phyloP scores from a whole-genome alignment of 768 basidiomycete genomes.

The Panellus pusillus region DNA sequence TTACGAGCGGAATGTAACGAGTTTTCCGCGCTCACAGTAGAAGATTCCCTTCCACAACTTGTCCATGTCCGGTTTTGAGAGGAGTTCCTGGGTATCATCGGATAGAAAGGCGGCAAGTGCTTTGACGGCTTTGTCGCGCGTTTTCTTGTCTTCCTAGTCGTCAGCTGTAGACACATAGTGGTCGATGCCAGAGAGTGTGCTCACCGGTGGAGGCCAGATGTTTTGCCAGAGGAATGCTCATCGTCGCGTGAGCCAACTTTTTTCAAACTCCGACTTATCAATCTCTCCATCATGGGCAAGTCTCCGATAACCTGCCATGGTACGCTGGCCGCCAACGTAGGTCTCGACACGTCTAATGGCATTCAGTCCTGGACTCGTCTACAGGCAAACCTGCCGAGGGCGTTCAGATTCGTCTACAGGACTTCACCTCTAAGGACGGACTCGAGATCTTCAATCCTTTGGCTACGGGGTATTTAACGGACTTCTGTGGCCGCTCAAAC shows the following conservation, averaged over 20 bases:
- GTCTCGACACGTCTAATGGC: background rate
- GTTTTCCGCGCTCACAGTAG: constrained; percentile 64
- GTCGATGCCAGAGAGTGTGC: constrained; percentile 20
- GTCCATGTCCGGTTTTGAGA: constrained; percentile 77
- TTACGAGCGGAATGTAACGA: background rate
- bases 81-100: constrained; percentile 52
- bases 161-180: constrained; percentile 22
- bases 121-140: constrained; percentile 88
- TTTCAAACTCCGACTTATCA: constrained; percentile 28
- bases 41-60: constrained; percentile 98
- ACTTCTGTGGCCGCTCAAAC: constrained; percentile 9
- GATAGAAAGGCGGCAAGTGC: constrained; percentile 80
- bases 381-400: constrained; percentile 78
- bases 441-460: constrained; percentile 51
- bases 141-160: constrained; percentile 72
- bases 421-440: constrained; percentile 30
- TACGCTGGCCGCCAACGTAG: constrained; percentile 29
- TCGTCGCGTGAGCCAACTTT: constrained; percentile 22
- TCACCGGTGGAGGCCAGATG: constrained; percentile 89
- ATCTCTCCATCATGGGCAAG: constrained; percentile 40
- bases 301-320: constrained; percentile 94
- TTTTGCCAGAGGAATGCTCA: constrained; percentile 76
- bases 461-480: constrained; percentile 54
- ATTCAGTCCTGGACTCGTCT: constrained; percentile 81
- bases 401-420: constrained; percentile 64